Evolutionary conservation across 2,329 filamentous ascomycete genomes (phyloP).

Genomic region (Aspergillus novofumigatus): DNA sequence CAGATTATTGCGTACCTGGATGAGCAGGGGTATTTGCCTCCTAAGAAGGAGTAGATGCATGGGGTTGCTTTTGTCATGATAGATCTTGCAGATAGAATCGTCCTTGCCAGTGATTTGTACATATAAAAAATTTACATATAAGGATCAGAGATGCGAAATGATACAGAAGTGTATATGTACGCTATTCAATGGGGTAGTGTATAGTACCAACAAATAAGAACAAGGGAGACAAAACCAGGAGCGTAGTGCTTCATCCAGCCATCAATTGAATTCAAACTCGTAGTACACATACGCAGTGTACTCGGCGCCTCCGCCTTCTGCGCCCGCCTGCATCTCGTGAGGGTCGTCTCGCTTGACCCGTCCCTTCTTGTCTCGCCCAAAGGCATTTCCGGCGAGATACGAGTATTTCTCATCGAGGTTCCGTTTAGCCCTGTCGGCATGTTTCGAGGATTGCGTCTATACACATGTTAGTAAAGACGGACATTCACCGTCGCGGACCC

Average conservation of each 20-base stretch:
- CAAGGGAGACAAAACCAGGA: constrained; percentile 3
- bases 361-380: constrained; percentile 90
- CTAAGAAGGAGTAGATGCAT: constrained; percentile 29
- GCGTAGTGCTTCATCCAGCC: neutral
- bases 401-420: constrained; percentile 80
- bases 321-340: constrained; percentile 76
- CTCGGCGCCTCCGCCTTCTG: constrained; percentile 67
- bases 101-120: neutral
- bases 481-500: neutral
- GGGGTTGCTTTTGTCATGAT: constrained; percentile 3
- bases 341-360: constrained; percentile 87
- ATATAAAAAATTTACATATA: neutral
- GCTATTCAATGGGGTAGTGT: constrained; percentile 8
- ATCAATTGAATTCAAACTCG: constrained; percentile 73
- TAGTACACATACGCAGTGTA: constrained; percentile 98
- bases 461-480: neutral
- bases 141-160: neutral
- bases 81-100: neutral
- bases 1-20: constrained; percentile 78
- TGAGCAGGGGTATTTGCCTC: constrained; percentile 59
- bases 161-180: constrained; percentile 9
- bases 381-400: constrained; percentile 90
- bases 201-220: constrained; percentile 2
- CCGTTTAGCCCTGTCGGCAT: constrained; percentile 71
- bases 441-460: constrained; percentile 73